Evolutionary conservation across 2,329 filamentous ascomycete species (phyloP).

Genomic region (Talaromyces islandicus): DNA sequence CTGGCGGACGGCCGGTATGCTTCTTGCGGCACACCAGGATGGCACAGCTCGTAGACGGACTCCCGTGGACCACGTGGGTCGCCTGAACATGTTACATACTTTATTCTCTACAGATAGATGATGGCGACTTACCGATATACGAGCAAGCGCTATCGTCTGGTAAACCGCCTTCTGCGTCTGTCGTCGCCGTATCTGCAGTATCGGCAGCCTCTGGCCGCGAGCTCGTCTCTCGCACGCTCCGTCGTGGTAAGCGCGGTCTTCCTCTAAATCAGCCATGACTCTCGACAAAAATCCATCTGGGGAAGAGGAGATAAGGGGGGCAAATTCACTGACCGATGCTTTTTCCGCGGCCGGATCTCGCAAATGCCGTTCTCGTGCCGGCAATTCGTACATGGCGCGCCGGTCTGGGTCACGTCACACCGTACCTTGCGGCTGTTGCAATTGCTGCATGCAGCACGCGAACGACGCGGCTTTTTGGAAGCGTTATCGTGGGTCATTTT

Average conservation of each 20-base stretch:
- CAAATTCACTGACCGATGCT: constrained; percentile 66
- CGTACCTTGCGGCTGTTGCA: constrained; percentile 85
- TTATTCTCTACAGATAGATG: neutral
- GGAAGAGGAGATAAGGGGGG: neutral
- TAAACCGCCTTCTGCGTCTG: neutral
- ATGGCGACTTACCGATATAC: neutral
- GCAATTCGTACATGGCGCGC: constrained; percentile 81
- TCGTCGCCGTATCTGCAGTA: neutral
- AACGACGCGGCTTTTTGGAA: constrained; percentile 42
- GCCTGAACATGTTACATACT: neutral
- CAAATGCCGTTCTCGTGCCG: constrained; percentile 49
- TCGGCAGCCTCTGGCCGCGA: neutral
- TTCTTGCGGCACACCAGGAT: constrained; percentile 1
- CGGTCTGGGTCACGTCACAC: constrained; percentile 85
- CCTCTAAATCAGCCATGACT: constrained; percentile 14
- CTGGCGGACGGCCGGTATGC: neutral
- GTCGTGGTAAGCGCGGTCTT: constrained; percentile 31
- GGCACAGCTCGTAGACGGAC: constrained; percentile 5
- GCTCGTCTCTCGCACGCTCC: neutral
- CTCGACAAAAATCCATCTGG: neutral
- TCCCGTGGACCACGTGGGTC: constrained; percentile 1
- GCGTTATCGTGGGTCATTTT: neutral
- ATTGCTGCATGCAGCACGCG: constrained; percentile 84
- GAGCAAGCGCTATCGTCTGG: neutral
- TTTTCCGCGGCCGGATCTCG: constrained; percentile 58